Evolutionary conservation across 768 basidiomycete genomes (phyloP).

Genomic region (Crucibulum laeve): DNA sequence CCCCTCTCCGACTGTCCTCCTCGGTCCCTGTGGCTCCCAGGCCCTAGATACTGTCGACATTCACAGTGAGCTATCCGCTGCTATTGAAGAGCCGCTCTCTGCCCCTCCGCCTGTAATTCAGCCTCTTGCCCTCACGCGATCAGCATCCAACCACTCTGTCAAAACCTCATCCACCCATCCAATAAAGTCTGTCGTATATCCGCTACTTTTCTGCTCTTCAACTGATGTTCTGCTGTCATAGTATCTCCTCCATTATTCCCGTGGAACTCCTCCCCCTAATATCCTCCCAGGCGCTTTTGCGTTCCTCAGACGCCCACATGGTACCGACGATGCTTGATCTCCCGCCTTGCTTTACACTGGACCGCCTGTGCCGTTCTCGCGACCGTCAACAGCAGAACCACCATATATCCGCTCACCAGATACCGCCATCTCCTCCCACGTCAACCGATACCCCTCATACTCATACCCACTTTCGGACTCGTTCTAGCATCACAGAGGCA

Average conservation of each 20-base stretch:
- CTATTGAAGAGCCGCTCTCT: slow-evolving; percentile 27
- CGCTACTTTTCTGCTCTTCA: slow-evolving; percentile 11
- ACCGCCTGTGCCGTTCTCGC: slow-evolving; percentile 28
- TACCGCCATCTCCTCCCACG: slow-evolving; percentile 6
- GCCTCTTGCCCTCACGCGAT: slow-evolving; percentile 6
- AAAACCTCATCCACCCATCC: slow-evolving; percentile 82
- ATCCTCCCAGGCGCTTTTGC: slow-evolving; percentile 36
- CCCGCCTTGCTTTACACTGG: slow-evolving; percentile 37
- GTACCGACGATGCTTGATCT: slow-evolving; percentile 42
- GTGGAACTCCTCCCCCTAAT: slow-evolving; percentile 50
- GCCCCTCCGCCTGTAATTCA: slow-evolving; percentile 4
- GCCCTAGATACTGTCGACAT: slow-evolving; percentile 10
- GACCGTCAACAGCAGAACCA: slow-evolving; percentile 11
- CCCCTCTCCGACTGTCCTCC: slow-evolving; percentile 19
- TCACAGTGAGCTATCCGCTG: slow-evolving; percentile 1
- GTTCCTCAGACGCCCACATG: slow-evolving; percentile 19
- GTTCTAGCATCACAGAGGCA: slow-evolving; percentile 24
- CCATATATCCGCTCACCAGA: slow-evolving; percentile 10
- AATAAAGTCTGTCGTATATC: slow-evolving; percentile 58
- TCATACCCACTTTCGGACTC: slow-evolving; percentile 13
- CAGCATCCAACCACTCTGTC: no score
- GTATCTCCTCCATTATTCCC: slow-evolving; percentile 65
- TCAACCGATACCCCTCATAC: slow-evolving; percentile 10
- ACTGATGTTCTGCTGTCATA: slow-evolving; percentile 20
- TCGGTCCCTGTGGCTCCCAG: slow-evolving; percentile 23